Evolutionary conservation across 116 monocot species (phyloP).

Genomic region (Phalaenopsis hybrid): DNA sequence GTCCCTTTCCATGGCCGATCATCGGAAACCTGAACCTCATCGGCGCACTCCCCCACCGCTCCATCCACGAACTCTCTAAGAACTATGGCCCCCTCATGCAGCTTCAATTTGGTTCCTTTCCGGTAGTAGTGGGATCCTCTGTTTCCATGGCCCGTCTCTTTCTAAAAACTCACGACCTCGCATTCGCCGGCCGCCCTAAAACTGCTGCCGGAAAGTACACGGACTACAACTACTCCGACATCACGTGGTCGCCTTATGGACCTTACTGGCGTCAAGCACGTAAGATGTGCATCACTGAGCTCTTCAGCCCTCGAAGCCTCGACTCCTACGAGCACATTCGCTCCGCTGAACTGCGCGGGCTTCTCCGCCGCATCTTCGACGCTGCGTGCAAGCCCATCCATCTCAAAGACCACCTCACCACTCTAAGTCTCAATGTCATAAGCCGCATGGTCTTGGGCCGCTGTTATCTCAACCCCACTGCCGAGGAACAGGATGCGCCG

Average conservation of each 20-base stretch:
- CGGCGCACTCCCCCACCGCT: slow-evolving; percentile 48
- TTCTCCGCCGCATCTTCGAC: slow-evolving; percentile 21
- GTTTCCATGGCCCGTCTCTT: slow-evolving; percentile 17
- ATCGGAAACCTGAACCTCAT: slow-evolving; percentile 55
- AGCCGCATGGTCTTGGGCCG: slow-evolving; percentile 54
- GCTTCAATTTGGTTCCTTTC: slow-evolving; percentile 36
- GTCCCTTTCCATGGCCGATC: slow-evolving; percentile 43
- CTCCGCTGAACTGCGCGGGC: slow-evolving; percentile 6
- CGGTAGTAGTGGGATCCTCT: slow-evolving; percentile 31
- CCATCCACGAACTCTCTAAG: slow-evolving; percentile 32
- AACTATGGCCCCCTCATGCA: slow-evolving; percentile 52
- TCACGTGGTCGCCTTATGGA: slow-evolving; percentile 63
- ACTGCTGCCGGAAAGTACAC: slow-evolving; percentile 41
- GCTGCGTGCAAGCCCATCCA: background rate
- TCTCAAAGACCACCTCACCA: slow-evolving; percentile 34
- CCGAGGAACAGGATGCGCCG: background rate
- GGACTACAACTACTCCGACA: slow-evolving; percentile 45
- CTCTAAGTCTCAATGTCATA: slow-evolving; percentile 32
- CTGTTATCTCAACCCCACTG: slow-evolving; percentile 26
- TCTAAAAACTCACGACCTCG: slow-evolving; percentile 31
- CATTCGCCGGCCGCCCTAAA: slow-evolving; percentile 26
- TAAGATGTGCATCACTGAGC: slow-evolving; percentile 61
- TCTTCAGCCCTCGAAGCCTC: slow-evolving; percentile 48
- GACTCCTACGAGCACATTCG: slow-evolving; percentile 61
- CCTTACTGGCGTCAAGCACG: slow-evolving; percentile 60